phyloP scores from a whole-genome alignment of 441 rosid species.

The Erysimum cheiri region DNA sequence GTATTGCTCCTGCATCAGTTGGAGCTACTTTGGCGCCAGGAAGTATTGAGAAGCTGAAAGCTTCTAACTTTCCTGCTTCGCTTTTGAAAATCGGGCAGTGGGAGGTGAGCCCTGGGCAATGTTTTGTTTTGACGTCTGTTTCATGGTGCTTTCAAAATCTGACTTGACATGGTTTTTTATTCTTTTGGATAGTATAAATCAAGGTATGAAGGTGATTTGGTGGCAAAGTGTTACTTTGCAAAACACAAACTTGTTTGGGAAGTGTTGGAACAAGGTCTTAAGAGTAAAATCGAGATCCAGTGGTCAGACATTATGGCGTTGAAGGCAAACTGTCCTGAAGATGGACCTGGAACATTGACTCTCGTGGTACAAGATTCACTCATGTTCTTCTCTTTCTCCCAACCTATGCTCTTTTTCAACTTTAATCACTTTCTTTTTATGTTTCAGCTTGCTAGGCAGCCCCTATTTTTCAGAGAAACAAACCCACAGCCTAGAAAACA shows the following conservation, averaged over 20 bases:
- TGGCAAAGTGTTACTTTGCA: slow-evolving; percentile 97
- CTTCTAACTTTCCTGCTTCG: slow-evolving; percentile 92
- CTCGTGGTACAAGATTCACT: slow-evolving; percentile 67
- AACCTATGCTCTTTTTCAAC: slow-evolving; percentile 11
- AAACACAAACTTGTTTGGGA: slow-evolving; percentile 99
- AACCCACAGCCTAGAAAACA: slow-evolving; percentile 98
- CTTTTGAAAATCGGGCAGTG: slow-evolving; percentile 81
- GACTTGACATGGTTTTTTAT: slow-evolving; percentile 12
- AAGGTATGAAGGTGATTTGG: slow-evolving; percentile 95
- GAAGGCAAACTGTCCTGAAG: slow-evolving; percentile 82
- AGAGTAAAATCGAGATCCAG: slow-evolving; percentile 97
- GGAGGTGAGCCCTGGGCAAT: slow-evolving; percentile 64
- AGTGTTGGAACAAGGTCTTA: slow-evolving; percentile 92
- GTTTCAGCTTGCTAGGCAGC: slow-evolving; percentile 88
- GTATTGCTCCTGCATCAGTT: slow-evolving; percentile 28
- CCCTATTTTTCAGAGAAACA: slow-evolving; percentile 91
- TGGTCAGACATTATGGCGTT: slow-evolving; percentile 98
- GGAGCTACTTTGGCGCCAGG: slow-evolving; percentile 38
- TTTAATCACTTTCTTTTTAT: slow-evolving; percentile 32
- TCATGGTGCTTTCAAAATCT: slow-evolving; percentile 3
- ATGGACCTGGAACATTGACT: slow-evolving; percentile 81
- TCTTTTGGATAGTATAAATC: slow-evolving; percentile 68
- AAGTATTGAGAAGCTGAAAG: slow-evolving; percentile 83
- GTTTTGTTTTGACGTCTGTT: slow-evolving; percentile 16
- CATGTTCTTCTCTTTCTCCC: not conserved